Base-by-base conservation (phyloP, 352 stramenopile species). In the Pythium vanterpoolii region DNA sequence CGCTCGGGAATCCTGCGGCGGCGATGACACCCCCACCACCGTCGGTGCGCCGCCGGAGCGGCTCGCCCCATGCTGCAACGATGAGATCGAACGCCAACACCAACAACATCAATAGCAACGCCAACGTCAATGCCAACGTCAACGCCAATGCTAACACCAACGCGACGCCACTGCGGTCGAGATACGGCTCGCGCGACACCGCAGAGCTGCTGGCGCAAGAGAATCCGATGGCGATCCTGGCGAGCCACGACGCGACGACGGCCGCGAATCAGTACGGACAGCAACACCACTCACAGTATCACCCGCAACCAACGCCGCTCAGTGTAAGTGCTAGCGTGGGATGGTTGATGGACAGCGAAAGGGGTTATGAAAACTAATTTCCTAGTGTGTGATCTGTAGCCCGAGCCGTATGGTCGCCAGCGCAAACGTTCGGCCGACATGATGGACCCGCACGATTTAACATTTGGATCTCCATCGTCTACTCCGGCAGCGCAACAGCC, bases 381-480 rank as follows among this genome's bases (percentile, higher is more conserved):
- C n/a, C n/a, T n/a, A n/a, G n/a, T n/a, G n/a, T 36, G 26, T 33
- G 44, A 27, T 31, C 14, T 42, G 23, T 18, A 66, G 59, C 59
- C 49, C 9, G 59, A 60, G 27, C n/a, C 59, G 44, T 50, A 19
- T 33, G 33, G 57, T 27, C 45, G 50, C 18, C 60, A 67, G 52
- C 60, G 60, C 51, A 67, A 67, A 46, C 60, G 60, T n/a, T 67
- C 60, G 0, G 60, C 60, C 2, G 60, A 67, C 42, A 62, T 67
- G 60, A 67, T 67, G 60, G 60, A 67, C 18, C 50, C 52, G 14
- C 33, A 39, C 7, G 53, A 52, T 4, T 9, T 21, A 5, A 9
- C 43, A 19, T 34, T 43, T 10, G 34, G 18, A 7, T 46, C 40
- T 8, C n/a, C 40, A 39, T 14, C 14, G 33, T 39, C n/a, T n/a